Conservation (phyloP, 1,139 yeast genomes). For the Candida labiduridarum region DNA sequence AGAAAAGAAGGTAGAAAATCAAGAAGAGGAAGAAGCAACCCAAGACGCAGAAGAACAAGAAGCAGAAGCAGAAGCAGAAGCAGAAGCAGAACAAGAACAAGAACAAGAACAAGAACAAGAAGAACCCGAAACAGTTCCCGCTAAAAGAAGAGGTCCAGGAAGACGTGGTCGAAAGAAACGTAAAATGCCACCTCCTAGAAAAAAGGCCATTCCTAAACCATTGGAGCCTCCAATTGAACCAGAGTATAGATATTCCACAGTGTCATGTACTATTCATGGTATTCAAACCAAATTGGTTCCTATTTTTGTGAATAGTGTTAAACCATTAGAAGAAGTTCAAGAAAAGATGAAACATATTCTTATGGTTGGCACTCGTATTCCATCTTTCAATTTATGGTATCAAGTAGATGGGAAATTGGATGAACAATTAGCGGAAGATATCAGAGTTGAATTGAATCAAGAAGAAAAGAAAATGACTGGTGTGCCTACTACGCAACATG, state of each 20-base stretch:
- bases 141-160: slow-evolving; percentile 25
- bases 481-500: slow-evolving; percentile 20
- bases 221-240: slow-evolving; percentile 40
- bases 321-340: slow-evolving; percentile 56
- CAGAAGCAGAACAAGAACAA: slow-evolving; percentile 14
- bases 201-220: slow-evolving; percentile 26
- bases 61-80: slow-evolving; percentile 1
- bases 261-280: slow-evolving; percentile 63
- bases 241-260: slow-evolving; percentile 53
- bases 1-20: not conserved
- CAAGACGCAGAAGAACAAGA: slow-evolving; percentile 5
- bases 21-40: slow-evolving; percentile 11
- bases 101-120: slow-evolving; percentile 2
- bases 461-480: slow-evolving; percentile 51
- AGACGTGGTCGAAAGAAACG: slow-evolving; percentile 26
- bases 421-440: slow-evolving; percentile 53
- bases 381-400: slow-evolving; percentile 76
- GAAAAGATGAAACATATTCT: slow-evolving; percentile 64
- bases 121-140: slow-evolving; percentile 10
- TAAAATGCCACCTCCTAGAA: slow-evolving; percentile 21
- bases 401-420: slow-evolving; percentile 81
- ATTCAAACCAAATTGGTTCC: slow-evolving; percentile 70
- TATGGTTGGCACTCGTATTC: slow-evolving; percentile 59
- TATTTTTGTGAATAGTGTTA: slow-evolving; percentile 70
- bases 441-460: slow-evolving; percentile 39